phyloP scores from a whole-genome alignment of 202 grass and related monocot genomes.

The Dendrocalamus latiflorus region DNA sequence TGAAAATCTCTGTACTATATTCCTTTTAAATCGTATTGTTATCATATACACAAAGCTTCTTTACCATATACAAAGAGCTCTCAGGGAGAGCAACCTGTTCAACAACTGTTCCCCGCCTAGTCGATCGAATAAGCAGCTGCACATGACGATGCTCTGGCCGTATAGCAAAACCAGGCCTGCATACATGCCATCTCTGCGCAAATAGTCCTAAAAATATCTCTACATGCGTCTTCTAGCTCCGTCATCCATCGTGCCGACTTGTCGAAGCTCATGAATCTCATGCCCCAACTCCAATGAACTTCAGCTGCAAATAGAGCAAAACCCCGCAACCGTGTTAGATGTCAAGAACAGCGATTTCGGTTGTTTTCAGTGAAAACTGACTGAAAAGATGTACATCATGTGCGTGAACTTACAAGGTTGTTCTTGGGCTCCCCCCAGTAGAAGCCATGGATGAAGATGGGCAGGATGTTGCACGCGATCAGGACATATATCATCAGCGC shows the following conservation, averaged over 20 bases:
- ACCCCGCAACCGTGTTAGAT: neutral
- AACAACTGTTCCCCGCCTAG: too few relatives aligned
- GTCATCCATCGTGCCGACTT: neutral
- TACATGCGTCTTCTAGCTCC: neutral
- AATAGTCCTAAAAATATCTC: constrained; percentile 27
- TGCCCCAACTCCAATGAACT: constrained; percentile 53
- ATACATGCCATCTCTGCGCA: constrained; percentile 19
- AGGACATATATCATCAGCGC: too few relatives aligned
- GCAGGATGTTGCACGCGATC: too few relatives aligned
- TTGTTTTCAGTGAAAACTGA: neutral
- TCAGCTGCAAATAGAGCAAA: constrained; percentile 40
- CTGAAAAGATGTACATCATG: constrained; percentile 48
- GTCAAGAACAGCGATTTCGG: neutral
- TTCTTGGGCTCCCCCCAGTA: too few relatives aligned
- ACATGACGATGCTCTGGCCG: constrained; percentile 31
- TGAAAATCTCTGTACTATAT: too few relatives aligned
- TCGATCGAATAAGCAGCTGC: too few relatives aligned
- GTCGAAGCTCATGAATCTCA: constrained; percentile 12
- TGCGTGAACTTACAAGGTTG: too few relatives aligned
- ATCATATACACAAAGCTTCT: too few relatives aligned
- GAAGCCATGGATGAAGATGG: too few relatives aligned
- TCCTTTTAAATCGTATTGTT: too few relatives aligned
- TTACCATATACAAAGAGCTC: too few relatives aligned
- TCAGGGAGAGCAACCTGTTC: too few relatives aligned
- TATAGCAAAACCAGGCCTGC: constrained; percentile 48